Base-by-base conservation (phyloP, 1,139 yeast genomes). In the Kodamaea suecica region DNA sequence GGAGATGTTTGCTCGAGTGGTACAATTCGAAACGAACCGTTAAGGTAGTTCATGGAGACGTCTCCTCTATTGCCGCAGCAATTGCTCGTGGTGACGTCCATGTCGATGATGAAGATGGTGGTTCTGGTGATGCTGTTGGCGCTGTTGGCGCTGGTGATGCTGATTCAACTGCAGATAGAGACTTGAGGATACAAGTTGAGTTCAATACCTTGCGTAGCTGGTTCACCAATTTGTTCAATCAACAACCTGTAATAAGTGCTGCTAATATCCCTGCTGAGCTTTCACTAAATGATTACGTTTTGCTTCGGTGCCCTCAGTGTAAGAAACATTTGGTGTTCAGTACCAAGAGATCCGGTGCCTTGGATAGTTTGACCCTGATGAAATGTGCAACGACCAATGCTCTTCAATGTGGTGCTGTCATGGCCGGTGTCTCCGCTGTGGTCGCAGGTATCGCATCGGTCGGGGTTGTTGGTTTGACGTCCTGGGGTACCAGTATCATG, bases 291-390 rank as follows among this genome's bases (percentile, higher is more conserved):
- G 28, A 25, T 11, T 30, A 33, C 11, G 37, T 33, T 9, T 39
- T 62, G 21, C 66, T 67, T 3, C 53, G 61, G 3, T 70, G 76
- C 42, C 75, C 75, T 2, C 76, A 70, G 43, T 70, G 76, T 43
- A 66, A 66, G 42, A 53, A 56, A 29, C 57, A 60, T 27, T 63
- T 70, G 24, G 48, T 57, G 8, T 66, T 70, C 43, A 47, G 57
- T 17, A 57, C 67, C 59, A 54, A 51, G 36, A 40, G 59, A 26
- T 64, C 70, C 17, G 39, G 55, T 2, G 34, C 63, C 7, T 42
- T 70, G 20, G 43, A 60, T 2, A 30, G 57, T 10, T 48, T 51
- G 24, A 35, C 56, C 3, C 49, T 53, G 10, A 30, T 55, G 3
- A 52, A 57, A 27, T 30, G 53, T 1, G 27, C 51, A n/a, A 29